Evolutionary conservation across 2,329 filamentous ascomycete genomes (phyloP).

Genomic region (Tolypocladium paradoxum): DNA sequence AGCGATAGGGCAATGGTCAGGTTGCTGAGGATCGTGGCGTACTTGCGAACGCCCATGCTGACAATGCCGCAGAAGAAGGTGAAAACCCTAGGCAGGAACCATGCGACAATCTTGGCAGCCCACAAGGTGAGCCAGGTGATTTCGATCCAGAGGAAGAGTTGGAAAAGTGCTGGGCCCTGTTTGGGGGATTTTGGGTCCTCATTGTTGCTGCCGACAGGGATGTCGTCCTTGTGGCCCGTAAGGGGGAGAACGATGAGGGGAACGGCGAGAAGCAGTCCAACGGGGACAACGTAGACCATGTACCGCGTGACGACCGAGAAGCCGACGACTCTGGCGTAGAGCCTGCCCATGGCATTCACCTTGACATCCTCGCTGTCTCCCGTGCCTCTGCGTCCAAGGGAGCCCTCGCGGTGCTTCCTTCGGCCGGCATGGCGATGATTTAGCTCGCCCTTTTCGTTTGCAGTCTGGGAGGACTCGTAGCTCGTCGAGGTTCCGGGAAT

Average conservation of each 20-base stretch:
- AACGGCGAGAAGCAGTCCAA: slow-evolving; percentile 49
- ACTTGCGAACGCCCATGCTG: slow-evolving; percentile 60
- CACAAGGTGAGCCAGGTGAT: slow-evolving; percentile 58
- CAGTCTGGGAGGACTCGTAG: slow-evolving; percentile 19
- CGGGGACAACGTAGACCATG: slow-evolving; percentile 55
- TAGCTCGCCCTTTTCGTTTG: slow-evolving; percentile 36
- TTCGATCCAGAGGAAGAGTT: slow-evolving; percentile 59
- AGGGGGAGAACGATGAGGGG: slow-evolving; percentile 47
- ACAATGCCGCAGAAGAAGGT: slow-evolving; percentile 61
- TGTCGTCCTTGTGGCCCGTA: slow-evolving; percentile 26
- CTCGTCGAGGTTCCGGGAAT: slow-evolving; percentile 23
- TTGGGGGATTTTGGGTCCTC: not conserved
- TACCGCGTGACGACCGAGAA: slow-evolving; percentile 57
- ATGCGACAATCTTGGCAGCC: slow-evolving; percentile 54
- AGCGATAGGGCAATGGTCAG: slow-evolving; percentile 57
- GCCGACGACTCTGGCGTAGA: slow-evolving; percentile 54
- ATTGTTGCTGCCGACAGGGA: slow-evolving; percentile 23
- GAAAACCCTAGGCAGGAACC: slow-evolving; percentile 49
- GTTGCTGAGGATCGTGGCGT: slow-evolving; percentile 52
- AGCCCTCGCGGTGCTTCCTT: slow-evolving; percentile 30
- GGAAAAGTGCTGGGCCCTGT: slow-evolving; percentile 40
- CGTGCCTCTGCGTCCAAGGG: slow-evolving; percentile 30
- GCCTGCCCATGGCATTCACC: slow-evolving; percentile 53
- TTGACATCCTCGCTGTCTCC: slow-evolving; percentile 39
- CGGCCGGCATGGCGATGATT: slow-evolving; percentile 29